Base-by-base conservation (phyloP, 73 alveolate species). In the Symbiodinium natans region DNA sequence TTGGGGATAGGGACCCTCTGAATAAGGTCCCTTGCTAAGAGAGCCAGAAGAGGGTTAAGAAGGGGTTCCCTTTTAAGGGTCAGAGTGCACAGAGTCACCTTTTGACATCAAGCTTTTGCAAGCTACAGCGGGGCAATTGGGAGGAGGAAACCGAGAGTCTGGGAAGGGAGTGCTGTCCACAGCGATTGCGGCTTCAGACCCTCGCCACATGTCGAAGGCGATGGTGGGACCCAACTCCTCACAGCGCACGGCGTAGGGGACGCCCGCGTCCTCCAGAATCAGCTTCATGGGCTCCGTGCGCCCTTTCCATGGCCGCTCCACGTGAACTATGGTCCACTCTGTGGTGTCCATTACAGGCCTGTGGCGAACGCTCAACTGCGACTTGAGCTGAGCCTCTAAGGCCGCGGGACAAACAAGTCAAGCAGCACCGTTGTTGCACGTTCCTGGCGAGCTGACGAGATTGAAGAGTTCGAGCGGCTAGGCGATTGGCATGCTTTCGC, bases 211-310 rank as follows among this genome's bases (percentile, higher is more conserved):
- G 83, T 71, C 83, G 41, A 71, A 71, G 83, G 83, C 3, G 83
- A 71, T 27, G 42, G 41, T 9, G 23, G 83, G 41, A 31, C 41
- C 83, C 83, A n/a, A 6, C 42, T 27, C 42, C 83, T 71, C 83
- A 19, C 41, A n/a, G 42, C 83, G 83, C 83, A 71, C 83, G 4
- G 41, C 39, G 83, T 71, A 71, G 41, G 39, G 7, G 39, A 71
- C 83, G 42, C 83, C 83, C 21, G 83, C 83, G 41, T 71, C 83
- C 83, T 71, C 83, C 83, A 71, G 19, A 27, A 71, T 40, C 83
- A 71, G 83, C 83, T 71, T 71, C 41, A 71, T 19, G 83, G 83
- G 83, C 83, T 71, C 83, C 83, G 83, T 31, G 83, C 83, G 83
- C 42, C 83, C 83, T 31, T 71, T 71, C 42, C 39, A 71, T 27